phyloP scores from a whole-genome alignment of 176 grass and related monocot genomes.

The Triticum urartu region DNA sequence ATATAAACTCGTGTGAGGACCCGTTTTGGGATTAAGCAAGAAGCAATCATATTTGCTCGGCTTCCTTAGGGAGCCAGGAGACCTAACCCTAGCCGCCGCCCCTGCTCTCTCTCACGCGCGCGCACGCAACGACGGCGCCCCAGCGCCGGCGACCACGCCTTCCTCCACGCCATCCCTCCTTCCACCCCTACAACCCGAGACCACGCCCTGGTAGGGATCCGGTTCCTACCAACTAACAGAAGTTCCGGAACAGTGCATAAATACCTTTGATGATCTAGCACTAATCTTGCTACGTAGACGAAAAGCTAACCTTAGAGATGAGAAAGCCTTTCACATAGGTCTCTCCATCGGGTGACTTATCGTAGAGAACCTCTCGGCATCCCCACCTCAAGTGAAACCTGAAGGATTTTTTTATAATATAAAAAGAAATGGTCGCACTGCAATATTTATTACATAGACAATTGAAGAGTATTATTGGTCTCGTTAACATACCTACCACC shows the following conservation, averaged over 20 bases:
- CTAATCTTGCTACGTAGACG: neutral
- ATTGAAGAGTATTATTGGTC: slow-evolving; percentile 15
- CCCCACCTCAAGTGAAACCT: slow-evolving; percentile 99
- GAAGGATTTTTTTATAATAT: slow-evolving; percentile 19
- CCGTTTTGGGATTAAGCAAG: too few relatives aligned
- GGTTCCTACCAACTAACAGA: neutral
- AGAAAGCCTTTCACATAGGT: slow-evolving; percentile 85
- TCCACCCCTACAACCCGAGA: too few relatives aligned
- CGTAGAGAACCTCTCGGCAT: slow-evolving; percentile 89
- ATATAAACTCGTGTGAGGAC: too few relatives aligned
- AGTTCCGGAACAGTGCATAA: neutral
- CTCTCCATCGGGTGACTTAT: slow-evolving; percentile 59
- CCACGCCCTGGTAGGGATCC: too few relatives aligned
- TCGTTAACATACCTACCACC: slow-evolving; percentile 82
- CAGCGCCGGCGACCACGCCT: too few relatives aligned
- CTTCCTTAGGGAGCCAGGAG: too few relatives aligned
- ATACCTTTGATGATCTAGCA: slow-evolving; percentile 4
- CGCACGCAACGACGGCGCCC: too few relatives aligned
- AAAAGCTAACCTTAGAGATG: slow-evolving; percentile 60
- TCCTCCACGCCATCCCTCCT: too few relatives aligned
- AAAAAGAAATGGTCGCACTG: neutral
- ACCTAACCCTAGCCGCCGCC: too few relatives aligned
- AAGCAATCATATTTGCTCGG: too few relatives aligned
- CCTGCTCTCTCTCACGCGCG: too few relatives aligned
- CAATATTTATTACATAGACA: slow-evolving; percentile 8